Evolutionary conservation across 352 stramenopile species (phyloP).

Genomic region (Pythium phragmiticola): DNA sequence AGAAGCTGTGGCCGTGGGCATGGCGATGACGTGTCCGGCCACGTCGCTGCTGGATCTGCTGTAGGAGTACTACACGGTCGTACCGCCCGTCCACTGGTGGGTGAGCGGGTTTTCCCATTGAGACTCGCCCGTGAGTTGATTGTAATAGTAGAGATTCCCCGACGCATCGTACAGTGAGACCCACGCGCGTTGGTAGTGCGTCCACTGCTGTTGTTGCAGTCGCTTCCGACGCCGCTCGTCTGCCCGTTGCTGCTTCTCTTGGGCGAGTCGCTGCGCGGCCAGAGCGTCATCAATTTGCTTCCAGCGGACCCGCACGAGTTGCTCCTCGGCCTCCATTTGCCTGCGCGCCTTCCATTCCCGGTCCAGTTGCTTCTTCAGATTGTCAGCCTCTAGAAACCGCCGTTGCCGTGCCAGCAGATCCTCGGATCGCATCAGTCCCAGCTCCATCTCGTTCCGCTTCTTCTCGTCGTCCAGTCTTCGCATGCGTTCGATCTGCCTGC

Average conservation of each 20-base stretch:
- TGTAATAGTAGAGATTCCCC: constrained; percentile 69
- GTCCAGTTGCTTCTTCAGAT: constrained; percentile 30
- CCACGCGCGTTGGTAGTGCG: constrained; percentile 39
- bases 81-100: not conserved
- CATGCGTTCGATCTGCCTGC: constrained; percentile 48
- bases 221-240: constrained; percentile 35
- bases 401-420: constrained; percentile 48
- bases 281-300: constrained; percentile 29
- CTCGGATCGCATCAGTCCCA: constrained; percentile 41
- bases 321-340: constrained; percentile 48
- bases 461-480: constrained; percentile 39
- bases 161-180: constrained; percentile 43
- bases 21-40: constrained; percentile 19
- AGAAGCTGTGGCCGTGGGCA: not conserved
- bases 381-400: constrained; percentile 38
- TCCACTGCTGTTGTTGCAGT: constrained; percentile 33
- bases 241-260: constrained; percentile 35
- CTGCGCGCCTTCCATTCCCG: constrained; percentile 42
- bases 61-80: constrained; percentile 6
- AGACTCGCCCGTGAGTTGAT: constrained; percentile 42
- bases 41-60: constrained; percentile 23
- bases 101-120: constrained; percentile 49
- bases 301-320: constrained; percentile 36
- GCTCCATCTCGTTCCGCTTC: constrained; percentile 33
- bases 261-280: constrained; percentile 27